Conservation (phyloP, 2,329 filamentous ascomycete genomes). For the Fusarium luffae region DNA sequence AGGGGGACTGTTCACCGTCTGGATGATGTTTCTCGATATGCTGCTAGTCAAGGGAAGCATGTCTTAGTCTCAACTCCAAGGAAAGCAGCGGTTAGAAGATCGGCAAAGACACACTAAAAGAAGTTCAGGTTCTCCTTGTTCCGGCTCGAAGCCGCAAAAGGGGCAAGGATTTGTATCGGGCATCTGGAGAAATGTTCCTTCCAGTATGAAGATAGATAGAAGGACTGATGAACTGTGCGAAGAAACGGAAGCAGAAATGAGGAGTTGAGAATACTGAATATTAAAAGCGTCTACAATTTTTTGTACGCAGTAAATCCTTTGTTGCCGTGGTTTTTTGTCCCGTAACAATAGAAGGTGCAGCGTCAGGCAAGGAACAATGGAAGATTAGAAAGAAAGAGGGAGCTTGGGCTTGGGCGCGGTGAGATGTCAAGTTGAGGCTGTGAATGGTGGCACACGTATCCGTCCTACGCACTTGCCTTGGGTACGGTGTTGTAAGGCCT, state of each 20-base stretch:
- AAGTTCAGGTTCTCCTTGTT: slow-evolving; percentile 50
- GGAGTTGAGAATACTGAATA: not conserved
- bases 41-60: slow-evolving; percentile 39
- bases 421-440: slow-evolving; percentile 33
- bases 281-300: slow-evolving; percentile 4
- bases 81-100: slow-evolving; percentile 5
- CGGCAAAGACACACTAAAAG: slow-evolving; percentile 47
- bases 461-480: not conserved
- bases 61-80: slow-evolving; percentile 26
- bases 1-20: slow-evolving; percentile 32
- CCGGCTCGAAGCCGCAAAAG: slow-evolving; percentile 51
- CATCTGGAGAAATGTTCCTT: slow-evolving; percentile 16
- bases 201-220: not conserved
- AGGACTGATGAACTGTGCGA: not conserved
- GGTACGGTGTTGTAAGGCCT: not conserved
- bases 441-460: slow-evolving; percentile 33
- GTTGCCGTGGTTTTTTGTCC: not conserved
- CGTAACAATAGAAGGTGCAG: slow-evolving; percentile 1
- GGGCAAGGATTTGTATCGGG: slow-evolving; percentile 44
- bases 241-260: not conserved
- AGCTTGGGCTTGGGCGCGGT: slow-evolving; percentile 7
- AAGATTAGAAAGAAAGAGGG: slow-evolving; percentile 5
- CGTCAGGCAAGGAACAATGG: slow-evolving; percentile 8
- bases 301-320: not conserved
- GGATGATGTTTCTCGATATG: slow-evolving; percentile 47